Base-by-base conservation (phyloP, 208 protist genomes). In the Crithidia expoeki region DNA sequence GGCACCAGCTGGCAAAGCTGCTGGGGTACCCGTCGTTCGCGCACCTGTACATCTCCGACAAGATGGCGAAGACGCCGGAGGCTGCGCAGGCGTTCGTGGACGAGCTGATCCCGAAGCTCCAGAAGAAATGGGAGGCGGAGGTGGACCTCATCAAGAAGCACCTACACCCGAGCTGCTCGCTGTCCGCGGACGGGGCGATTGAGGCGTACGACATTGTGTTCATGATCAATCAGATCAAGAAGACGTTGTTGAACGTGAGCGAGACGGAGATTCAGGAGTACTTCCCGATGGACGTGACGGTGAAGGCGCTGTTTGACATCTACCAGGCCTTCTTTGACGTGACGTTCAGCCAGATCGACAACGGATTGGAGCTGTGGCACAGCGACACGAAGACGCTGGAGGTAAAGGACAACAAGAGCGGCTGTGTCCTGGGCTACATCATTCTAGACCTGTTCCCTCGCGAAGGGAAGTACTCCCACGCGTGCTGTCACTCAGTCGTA, bases 191-290 rank as follows among this genome's bases (percentile, higher is more conserved):
- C 11, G 91, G 91, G 9, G 51, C 68, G 30, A 69, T 96, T 21
- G 53, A 85, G 59, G 69, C 72, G n/a, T 94, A 81, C 75, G 91
- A 94, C 68, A 73, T 96, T n/a, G 40, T 70, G 19, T 96, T 93
- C 74, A 85, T 87, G 83, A 94, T 94, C 23, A 90, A 93, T 68
- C 72, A 90, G 44, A 81, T 91, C 63, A 92, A 93, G 78, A 76
- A 83, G 67, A 87, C 83, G n/a, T 72, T 86, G 49, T 75, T 96
- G 44, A 88, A 93, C 44, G 88, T 96, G 21, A 86, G 79, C 64
- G 91, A 96, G 73, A 91, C 79, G 2, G 79, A 79, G 32, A 94
- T 96, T 44, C 88, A 93, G 66, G 86, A 96, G 80, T 93, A 94
- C 68, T 94, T 96, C 73, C 90, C 88, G 25, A 83, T 93, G 78